These are phyloP conservation scores for Camellia sinensis DNA, from an alignment of 148 eudicot genomes.

Conservation along the genomic window DNA sequence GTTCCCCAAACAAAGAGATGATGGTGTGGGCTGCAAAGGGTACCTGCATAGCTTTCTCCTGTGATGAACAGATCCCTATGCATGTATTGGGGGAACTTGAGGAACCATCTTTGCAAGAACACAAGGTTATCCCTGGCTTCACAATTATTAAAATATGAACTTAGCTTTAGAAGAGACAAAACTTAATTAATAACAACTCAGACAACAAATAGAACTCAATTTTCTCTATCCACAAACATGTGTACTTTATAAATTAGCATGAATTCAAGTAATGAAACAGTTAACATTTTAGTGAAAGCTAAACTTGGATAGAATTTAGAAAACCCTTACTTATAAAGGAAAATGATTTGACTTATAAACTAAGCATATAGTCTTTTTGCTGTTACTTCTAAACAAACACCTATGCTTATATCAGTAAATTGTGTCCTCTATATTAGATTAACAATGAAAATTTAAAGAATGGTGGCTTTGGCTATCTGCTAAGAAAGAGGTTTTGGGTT, in stretches of 20 bases:
- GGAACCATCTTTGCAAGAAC: slow-evolving; percentile 84
- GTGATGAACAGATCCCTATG: slow-evolving; percentile 71
- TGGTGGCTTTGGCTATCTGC: no score
- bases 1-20: no score
- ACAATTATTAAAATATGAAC: slow-evolving; percentile 21
- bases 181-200: background rate
- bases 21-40: background rate
- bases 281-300: background rate
- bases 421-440: no score
- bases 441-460: no score
- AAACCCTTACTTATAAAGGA: background rate
- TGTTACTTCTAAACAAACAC: no score
- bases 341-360: no score
- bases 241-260: no score
- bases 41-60: slow-evolving; percentile 99
- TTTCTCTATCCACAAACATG: background rate
- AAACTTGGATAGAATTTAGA: background rate
- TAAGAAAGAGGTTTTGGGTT: no score
- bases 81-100: slow-evolving; percentile 76
- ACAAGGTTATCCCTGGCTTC: slow-evolving; percentile 86
- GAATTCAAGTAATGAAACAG: background rate
- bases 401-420: no score
- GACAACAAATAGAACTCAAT: background rate
- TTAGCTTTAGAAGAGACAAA: background rate
- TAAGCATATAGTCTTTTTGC: no score